Base-by-base conservation (phyloP, 2,329 filamentous ascomycete genomes). In the Byssothecium circinans region DNA sequence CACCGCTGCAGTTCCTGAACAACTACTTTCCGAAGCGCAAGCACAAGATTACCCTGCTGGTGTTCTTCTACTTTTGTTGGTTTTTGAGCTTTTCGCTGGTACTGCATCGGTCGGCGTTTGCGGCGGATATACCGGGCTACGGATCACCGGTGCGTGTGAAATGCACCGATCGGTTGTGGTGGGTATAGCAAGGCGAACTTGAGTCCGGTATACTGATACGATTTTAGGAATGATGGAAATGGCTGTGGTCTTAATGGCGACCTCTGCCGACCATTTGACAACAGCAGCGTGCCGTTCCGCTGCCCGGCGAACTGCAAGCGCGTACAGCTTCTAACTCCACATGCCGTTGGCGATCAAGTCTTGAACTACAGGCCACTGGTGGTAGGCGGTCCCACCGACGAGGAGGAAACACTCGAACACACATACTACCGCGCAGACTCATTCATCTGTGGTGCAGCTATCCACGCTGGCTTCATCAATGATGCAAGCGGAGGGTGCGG, bases 371-470 rank as follows among this genome's bases (percentile, higher is more conserved):
- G 72, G 33, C 75, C 72, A 7, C 64, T 83, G 3, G 78, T 84
- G 1, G 69, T 84, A 30, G 81, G 81, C 20, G 81, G 81, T 1
- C 74, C 75, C 2, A 67, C 72, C 4, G 64, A 70, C 20, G 67
- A 73, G 18, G 62, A 71, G 4, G 57, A 64, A 22, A 66, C 69
- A 4, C 59, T 75, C 3, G 62, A 69, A 8, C 71, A 73, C 45
- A 80, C 86, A 0, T 76, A 88, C 18, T 97, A 97, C 68, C 87
- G 94, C 15, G 90, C 88, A 8, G 91, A 96, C 70, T 95, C 89
- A 12, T 95, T 89, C 72, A 86, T 96, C 45, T 96, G 91, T 65
- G 86, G 84, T 49, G 81, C 91, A 11, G 91, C 90, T 27, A 88
- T 95, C 41, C 91, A 96, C 65, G 84, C 89, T 1, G 91, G 90